These are phyloP conservation scores for Colletotrichum viniferum DNA, from an alignment of 2,329 filamentous ascomycete genomes.

Conservation along the genomic window DNA sequence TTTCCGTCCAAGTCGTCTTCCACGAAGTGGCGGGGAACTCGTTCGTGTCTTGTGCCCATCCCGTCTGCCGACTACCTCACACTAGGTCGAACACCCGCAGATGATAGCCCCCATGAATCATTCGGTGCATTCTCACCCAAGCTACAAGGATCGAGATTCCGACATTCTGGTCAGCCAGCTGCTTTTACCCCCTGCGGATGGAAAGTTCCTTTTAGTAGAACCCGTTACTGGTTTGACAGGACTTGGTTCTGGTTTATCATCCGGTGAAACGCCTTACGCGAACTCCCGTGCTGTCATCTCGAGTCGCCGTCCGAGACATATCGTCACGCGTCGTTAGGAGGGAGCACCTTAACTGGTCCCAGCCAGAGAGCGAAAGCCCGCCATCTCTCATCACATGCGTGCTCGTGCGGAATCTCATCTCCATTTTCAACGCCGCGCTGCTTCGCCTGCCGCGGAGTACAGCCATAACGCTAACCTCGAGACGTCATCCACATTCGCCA, in stretches of 20 bases:
- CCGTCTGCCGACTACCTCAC: neutral
- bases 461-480: neutral
- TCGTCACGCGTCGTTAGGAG: slow-evolving; percentile 1
- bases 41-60: neutral
- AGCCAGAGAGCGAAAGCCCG: neutral
- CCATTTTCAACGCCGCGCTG: neutral
- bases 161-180: neutral
- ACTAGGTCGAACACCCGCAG: neutral
- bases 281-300: neutral
- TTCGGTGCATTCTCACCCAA: neutral
- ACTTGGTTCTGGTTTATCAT: neutral
- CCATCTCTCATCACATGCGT: neutral
- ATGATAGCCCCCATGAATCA: neutral
- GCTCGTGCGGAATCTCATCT: neutral
- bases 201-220: neutral
- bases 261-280: neutral
- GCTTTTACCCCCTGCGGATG: neutral
- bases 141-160: neutral
- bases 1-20: neutral
- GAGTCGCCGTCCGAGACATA: slow-evolving; percentile 2
- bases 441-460: neutral
- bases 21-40: neutral
- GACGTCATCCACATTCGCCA: neutral
- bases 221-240: neutral
- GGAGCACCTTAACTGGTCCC: neutral